A percentile compares a stretch with the other conserved stretches of the same genome.
These are phyloP conservation scores for Neofusicoccum parvum DNA, from an alignment of 2,329 filamentous ascomycete species.

Conservation along the genomic window DNA sequence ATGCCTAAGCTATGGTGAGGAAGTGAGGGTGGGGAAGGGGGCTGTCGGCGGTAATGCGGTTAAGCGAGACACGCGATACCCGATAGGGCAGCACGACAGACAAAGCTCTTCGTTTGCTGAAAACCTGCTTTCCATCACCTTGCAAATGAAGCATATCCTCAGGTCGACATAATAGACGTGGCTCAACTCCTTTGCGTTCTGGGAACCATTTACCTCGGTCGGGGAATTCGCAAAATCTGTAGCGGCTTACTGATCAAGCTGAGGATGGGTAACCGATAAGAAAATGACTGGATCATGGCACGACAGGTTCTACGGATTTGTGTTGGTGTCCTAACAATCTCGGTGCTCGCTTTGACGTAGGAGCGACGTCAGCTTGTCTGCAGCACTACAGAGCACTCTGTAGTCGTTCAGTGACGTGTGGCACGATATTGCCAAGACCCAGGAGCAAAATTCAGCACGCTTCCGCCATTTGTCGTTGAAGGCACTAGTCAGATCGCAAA, in stretches of 20 bases:
- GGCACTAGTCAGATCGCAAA: not conserved
- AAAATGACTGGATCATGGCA: no score
- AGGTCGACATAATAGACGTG: no score
- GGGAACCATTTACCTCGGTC: no score
- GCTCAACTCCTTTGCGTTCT: no score
- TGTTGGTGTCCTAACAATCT: not conserved
- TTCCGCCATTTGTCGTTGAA: not conserved
- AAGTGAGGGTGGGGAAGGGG: no score
- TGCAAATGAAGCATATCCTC: not conserved
- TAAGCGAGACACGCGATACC: conserved; percentile 11
- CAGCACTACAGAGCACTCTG: not conserved
- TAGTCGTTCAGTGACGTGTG: conserved; percentile 1
- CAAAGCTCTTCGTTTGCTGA: not conserved
- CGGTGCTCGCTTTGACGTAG: not conserved
- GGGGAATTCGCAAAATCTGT: no score
- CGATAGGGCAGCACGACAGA: not conserved
- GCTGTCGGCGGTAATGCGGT: not conserved
- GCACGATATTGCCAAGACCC: not conserved
- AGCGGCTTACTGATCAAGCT: no score
- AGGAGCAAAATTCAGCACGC: not conserved
- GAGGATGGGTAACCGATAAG: no score
- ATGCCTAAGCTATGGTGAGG: no score
- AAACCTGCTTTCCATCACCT: not conserved
- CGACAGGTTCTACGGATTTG: no score
- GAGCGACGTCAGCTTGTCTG: not conserved